phyloP scores from a whole-genome alignment of 2,329 filamentous ascomycete species.

The Canariomyces notabilis region DNA sequence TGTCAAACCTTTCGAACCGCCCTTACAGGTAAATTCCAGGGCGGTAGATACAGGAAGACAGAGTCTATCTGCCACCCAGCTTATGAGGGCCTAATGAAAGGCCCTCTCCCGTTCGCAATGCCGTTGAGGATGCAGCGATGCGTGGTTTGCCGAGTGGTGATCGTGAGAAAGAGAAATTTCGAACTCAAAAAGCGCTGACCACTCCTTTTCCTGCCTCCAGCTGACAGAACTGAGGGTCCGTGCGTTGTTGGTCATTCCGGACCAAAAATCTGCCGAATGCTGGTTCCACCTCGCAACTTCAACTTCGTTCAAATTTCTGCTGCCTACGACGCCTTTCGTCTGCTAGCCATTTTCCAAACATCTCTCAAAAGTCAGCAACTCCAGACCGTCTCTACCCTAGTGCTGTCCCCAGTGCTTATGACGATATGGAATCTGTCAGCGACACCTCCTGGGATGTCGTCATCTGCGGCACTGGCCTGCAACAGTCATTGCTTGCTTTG shows the following conservation, averaged over 20 bases:
- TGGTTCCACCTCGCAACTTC: not conserved
- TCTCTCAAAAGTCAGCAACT: conserved; percentile 1
- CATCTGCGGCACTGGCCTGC: conserved; percentile 71
- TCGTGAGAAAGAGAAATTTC: conserved; percentile 32
- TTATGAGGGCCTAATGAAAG: conserved; percentile 53
- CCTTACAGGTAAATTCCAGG: conserved; percentile 74
- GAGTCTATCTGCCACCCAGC: conserved; percentile 58
- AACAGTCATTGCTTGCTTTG: conserved; percentile 76
- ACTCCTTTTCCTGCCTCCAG: not conserved
- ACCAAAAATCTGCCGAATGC: conserved; percentile 14
- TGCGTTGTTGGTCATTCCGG: conserved; percentile 16
- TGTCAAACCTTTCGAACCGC: conserved; percentile 81
- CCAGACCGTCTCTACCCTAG: conserved; percentile 6
- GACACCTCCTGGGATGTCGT: conserved; percentile 75
- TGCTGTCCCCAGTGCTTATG: conserved; percentile 19
- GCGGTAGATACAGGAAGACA: conserved; percentile 80
- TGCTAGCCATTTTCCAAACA: conserved; percentile 3
- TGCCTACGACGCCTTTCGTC: conserved; percentile 12
- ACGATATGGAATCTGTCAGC: conserved; percentile 64
- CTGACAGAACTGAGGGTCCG: conserved; percentile 3
- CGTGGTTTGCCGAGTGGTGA: conserved; percentile 36
- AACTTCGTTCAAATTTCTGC: conserved; percentile 24
- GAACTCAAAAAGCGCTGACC: too few species aligned
- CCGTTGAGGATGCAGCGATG: conserved; percentile 34
- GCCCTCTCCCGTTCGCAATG: conserved; percentile 31